Conservation (phyloP, 768 basidiomycete species). For the Suillus subaureus region DNA sequence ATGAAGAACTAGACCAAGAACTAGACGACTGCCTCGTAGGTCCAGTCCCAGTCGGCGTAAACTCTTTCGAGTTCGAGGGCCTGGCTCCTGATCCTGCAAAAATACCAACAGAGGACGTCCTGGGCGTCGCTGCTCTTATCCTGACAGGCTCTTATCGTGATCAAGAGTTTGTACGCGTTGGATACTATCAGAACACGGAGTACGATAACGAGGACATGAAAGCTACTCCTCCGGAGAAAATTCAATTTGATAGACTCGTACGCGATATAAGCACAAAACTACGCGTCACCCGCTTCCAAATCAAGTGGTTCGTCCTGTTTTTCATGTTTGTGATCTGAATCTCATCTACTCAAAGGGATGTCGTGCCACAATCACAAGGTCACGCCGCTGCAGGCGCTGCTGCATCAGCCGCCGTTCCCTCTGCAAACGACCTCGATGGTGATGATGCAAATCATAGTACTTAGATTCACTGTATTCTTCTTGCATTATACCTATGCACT, state of each 20-base stretch:
- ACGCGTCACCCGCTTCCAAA: constrained; percentile 90
- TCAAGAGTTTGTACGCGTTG: constrained; percentile 98
- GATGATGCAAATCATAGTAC: constrained; percentile 27
- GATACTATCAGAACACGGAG: constrained; percentile 99
- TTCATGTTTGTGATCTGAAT: neutral
- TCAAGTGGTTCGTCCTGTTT: constrained; percentile 66
- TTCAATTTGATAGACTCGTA: constrained; percentile 77
- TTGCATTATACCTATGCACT: neutral
- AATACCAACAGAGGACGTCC: constrained; percentile 87
- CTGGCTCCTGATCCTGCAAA: constrained; percentile 79
- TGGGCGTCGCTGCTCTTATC: constrained; percentile 96
- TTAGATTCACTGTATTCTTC: constrained; percentile 2
- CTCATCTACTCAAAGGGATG: constrained; percentile 52
- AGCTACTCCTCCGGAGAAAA: constrained; percentile 64
- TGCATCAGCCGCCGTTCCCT: constrained; percentile 72
- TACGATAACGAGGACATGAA: constrained; percentile 96
- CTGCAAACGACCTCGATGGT: constrained; percentile 65
- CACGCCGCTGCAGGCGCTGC: constrained; percentile 59
- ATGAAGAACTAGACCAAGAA: constrained; percentile 93
- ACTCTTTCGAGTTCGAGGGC: constrained; percentile 96
- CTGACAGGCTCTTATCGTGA: constrained; percentile 95
- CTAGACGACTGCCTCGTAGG: constrained; percentile 98
- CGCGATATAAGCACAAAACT: constrained; percentile 91
- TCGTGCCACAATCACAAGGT: constrained; percentile 50
- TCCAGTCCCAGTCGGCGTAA: constrained; percentile 94